These are phyloP conservation scores for Kodamaea restingae DNA, from an alignment of 805 yeast genomes.

Conservation along the genomic window DNA sequence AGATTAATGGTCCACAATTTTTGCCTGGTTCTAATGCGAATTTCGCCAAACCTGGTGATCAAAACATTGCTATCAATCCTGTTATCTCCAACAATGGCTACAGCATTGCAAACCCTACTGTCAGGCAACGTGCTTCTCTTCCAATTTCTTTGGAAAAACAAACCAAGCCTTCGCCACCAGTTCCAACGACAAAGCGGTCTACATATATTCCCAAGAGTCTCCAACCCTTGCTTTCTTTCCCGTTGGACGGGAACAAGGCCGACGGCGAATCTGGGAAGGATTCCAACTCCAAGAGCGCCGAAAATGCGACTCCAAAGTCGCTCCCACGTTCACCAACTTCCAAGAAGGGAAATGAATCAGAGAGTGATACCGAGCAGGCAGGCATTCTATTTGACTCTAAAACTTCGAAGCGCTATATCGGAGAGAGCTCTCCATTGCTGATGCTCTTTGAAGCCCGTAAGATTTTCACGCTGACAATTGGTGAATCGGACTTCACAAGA, in stretches of 20 bases:
- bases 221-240: slow-evolving; percentile 14
- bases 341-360: slow-evolving; percentile 4
- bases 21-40: no score
- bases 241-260: slow-evolving; percentile 6
- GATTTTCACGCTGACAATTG: slow-evolving; percentile 28
- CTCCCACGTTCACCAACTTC: not conserved
- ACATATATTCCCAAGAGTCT: slow-evolving; percentile 14
- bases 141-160: not conserved
- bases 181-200: slow-evolving; percentile 4
- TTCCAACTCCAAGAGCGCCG: not conserved
- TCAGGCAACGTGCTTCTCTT: no score
- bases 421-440: slow-evolving; percentile 41
- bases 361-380: slow-evolving; percentile 7
- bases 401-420: slow-evolving; percentile 36
- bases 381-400: slow-evolving; percentile 31
- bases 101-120: no score
- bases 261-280: not conserved
- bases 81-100: no score
- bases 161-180: slow-evolving; percentile 7
- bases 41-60: no score
- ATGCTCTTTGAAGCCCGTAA: slow-evolving; percentile 38
- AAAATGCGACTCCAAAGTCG: not conserved
- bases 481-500: slow-evolving; percentile 32
- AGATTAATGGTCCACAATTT: no score
- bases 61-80: no score